Evolutionary conservation across 176 grass and related monocot species (phyloP).

Genomic region (Phyllostachys edulis): DNA sequence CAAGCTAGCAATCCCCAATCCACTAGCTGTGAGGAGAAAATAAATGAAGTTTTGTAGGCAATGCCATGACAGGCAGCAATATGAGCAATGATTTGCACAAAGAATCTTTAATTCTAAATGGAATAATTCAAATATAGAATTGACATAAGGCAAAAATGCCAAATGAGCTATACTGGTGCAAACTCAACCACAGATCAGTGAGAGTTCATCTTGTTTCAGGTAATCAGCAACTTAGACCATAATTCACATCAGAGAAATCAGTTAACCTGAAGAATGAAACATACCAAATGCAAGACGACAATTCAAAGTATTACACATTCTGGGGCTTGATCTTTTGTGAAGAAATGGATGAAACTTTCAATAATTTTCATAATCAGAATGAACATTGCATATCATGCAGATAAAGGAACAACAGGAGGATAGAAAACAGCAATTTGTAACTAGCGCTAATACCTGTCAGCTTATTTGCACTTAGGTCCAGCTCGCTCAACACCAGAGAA

Average conservation of each 20-base stretch:
- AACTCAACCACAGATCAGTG: background rate
- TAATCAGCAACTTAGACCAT: constrained; percentile 13
- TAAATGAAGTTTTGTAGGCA: background rate
- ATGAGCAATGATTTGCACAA: background rate
- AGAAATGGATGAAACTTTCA: background rate
- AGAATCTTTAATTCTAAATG: background rate
- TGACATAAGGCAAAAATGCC: background rate
- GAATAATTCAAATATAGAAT: background rate
- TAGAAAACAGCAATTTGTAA: background rate
- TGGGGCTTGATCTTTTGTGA: background rate
- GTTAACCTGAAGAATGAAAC: background rate
- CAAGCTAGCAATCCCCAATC: background rate
- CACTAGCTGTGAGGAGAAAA: background rate
- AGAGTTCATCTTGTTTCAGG: background rate
- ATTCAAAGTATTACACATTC: background rate
- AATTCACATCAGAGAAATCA: background rate
- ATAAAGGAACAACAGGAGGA: background rate
- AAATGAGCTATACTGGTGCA: background rate
- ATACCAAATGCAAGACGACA: background rate
- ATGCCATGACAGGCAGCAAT: background rate
- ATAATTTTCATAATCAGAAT: background rate
- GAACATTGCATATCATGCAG: constrained; percentile 18
- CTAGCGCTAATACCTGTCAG: constrained; percentile 63
- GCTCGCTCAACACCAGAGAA: constrained; percentile 80
- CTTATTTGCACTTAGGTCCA: constrained; percentile 93